Base-by-base conservation (phyloP, 2,329 filamentous ascomycete species). In the Cercospora zeae-maydis region DNA sequence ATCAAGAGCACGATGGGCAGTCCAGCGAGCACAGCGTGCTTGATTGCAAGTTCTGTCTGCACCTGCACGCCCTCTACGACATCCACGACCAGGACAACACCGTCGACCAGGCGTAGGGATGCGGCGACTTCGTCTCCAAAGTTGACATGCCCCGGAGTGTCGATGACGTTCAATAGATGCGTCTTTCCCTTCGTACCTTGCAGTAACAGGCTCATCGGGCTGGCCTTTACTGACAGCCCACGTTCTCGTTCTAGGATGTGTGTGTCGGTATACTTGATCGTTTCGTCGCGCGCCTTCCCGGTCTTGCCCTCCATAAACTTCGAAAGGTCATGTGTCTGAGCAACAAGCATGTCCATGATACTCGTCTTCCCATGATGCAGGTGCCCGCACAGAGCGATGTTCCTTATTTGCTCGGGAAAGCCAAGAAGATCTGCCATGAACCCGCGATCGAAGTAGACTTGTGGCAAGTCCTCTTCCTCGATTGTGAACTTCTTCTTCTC, bases 1-100 rank as follows among this genome's bases (percentile, higher is more conserved):
- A 99, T 84, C 61, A 99, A 87, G 65, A 99, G 81, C 0, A 92
- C 95, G 69, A 99, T 79, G 0, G 95, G 93, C 4, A 98, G 82
- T 70, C 92, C 91, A 75, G 97, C 91, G 30, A 96, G 82, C 2
- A 97, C 89, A 2, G 93, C 93, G 76, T 99, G 92, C 78, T 92
- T 96, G 79, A 99, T 97, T 71, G 96, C 93, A 75, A 97, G 91
- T 78, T 99, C 93, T 0, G 95, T 96, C 76, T 96, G 96, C 71
- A 95, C 85, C 79, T 98, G 95, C n/a, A 99, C 93, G n/a, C 95
- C 95, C 77, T 99, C 95, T 1, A 99, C 91, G 21, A 97, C 92
- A 75, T 99, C 95, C 14, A 99, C 93, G 13, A 99, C 89, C 54
- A 99, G 80, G 58, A 96, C 93, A 24, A 98, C 87, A 63, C 95